Percentiles rank a stretch among this genome's conserved stretches.
These are phyloP conservation scores for Scenedesmus sp. DNA, from an alignment of 163 green algal genomes.

Conservation along the genomic window DNA sequence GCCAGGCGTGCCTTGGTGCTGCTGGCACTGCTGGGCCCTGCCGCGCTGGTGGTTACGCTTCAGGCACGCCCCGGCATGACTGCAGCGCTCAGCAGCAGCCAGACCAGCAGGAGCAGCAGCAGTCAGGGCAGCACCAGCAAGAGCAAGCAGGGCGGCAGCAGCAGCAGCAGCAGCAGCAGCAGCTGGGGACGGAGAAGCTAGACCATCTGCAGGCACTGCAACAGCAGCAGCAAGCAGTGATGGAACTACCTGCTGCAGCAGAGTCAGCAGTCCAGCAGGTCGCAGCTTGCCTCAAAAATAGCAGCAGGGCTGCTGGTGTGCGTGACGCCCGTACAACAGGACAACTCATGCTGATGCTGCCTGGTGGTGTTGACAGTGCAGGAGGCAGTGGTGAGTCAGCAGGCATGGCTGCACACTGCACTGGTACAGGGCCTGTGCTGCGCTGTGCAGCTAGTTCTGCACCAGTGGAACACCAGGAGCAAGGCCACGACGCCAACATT, in stretches of 20 bases:
- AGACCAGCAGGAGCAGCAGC: not conserved
- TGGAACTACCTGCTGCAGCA: not conserved
- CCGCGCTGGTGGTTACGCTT: not conserved
- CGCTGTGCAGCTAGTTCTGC: not conserved
- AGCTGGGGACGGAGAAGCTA: not conserved
- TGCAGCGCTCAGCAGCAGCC: not conserved
- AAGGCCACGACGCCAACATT: not conserved
- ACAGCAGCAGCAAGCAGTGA: not conserved
- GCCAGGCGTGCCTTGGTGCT: not conserved
- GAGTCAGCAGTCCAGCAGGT: not conserved
- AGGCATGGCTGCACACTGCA: not conserved
- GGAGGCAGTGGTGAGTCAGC: not conserved
- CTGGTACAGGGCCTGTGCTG: not conserved
- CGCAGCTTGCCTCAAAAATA: not conserved
- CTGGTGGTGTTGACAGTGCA: not conserved
- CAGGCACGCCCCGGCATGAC: not conserved
- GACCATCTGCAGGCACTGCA: not conserved
- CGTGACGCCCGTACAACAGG: too few species aligned
- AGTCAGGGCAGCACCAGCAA: not conserved
- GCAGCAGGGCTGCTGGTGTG: not conserved
- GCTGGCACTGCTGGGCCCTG: not conserved
- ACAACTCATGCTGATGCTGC: not conserved
- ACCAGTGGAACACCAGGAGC: not conserved
- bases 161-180: constrained; percentile 12
- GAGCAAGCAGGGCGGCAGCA: constrained; percentile 13